Evolutionary conservation across 345 rosid species (phyloP), one percentile per base, ranked within the genome.

Genomic region (Citrus maxima): DNA sequence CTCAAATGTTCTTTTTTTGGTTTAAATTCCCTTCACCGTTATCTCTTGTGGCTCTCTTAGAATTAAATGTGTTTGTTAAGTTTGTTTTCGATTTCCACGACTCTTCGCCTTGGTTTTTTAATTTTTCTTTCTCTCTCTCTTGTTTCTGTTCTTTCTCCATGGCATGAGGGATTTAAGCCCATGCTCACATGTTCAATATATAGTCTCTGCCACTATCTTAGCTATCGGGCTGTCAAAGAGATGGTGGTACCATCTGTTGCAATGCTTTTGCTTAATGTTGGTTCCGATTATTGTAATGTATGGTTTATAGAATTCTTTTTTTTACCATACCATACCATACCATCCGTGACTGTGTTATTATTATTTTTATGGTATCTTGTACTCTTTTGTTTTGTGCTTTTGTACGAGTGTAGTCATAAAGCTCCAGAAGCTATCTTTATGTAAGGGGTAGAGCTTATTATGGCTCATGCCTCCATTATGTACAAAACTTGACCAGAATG

Each of bases 91-190:
- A 65, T 80, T 77, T 77, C 68, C 76, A 51, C 38, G 32, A 54
- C 51, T 40, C 73, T 69, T 65, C 58, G 27, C 74, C 77, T 70
- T 59, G 13, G 80, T 37, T 85, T 85, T 72, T 51, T 65, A 34
- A 68, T 46, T 55, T 72, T 24, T 68, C 10, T 61, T 69, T 61
- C 30, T 14, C 25, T 74, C 25, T 74, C 40, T 40, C 46, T 75
- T 49, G 67, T 55, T 38, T 75, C 70, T 71, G 68, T 61, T 70
- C 64, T 77, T 77, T 56, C 42, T 70, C 80, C 59, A 61, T 64
- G 80, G 83, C 69, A 65, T 74, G 82, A 85, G 88, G 83, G 82
- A 80, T 72, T 76, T 82, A 78, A 78, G 84, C 84, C 81, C 72
- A 78, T 78, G 85, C 84, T 67, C 76, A 71, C 80, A 77, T 81